Conservation (phyloP, 176 grass and related monocot genomes). For the Lolium multiflorum region DNA sequence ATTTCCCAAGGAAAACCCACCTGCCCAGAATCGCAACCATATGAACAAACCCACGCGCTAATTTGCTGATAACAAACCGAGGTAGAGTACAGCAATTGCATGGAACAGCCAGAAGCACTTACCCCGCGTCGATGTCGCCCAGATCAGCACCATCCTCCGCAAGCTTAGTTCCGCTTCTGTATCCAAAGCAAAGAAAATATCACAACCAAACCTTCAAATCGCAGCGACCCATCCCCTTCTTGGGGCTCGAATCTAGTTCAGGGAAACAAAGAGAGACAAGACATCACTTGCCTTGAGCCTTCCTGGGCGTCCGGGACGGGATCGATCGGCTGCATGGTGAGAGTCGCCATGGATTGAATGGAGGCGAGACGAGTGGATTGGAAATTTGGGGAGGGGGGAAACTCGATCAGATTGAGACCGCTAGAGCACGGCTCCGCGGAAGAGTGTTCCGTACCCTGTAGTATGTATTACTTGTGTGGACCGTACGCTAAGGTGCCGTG, state of each 20-base stretch:
- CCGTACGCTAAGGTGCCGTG: slow-evolving; percentile 4
- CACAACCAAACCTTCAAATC: neutral
- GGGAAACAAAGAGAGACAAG: neutral
- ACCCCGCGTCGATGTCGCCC: slow-evolving; percentile 46
- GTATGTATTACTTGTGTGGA: slow-evolving; percentile 2
- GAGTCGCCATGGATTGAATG: slow-evolving; percentile 39
- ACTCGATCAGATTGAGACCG: neutral
- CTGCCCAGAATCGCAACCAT: slow-evolving; percentile 9
- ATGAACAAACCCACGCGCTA: neutral
- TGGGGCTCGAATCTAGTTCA: neutral
- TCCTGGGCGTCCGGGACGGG: neutral
- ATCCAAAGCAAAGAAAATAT: slow-evolving; percentile 4
- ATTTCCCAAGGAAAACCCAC: slow-evolving; percentile 48
- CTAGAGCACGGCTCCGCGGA: neutral
- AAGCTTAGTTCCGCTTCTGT: neutral
- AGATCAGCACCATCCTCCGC: slow-evolving; percentile 31
- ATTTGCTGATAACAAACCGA: neutral
- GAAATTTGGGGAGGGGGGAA: neutral
- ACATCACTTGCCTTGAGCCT: slow-evolving; percentile 40
- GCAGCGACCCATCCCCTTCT: neutral
- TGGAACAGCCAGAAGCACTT: neutral
- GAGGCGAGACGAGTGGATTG: neutral
- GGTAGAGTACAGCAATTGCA: neutral
- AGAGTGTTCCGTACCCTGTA: neutral
- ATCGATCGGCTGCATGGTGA: slow-evolving; percentile 55